Evolutionary conservation across 2,329 filamentous ascomycete species (phyloP).

Genomic region (Penicillium sp.): DNA sequence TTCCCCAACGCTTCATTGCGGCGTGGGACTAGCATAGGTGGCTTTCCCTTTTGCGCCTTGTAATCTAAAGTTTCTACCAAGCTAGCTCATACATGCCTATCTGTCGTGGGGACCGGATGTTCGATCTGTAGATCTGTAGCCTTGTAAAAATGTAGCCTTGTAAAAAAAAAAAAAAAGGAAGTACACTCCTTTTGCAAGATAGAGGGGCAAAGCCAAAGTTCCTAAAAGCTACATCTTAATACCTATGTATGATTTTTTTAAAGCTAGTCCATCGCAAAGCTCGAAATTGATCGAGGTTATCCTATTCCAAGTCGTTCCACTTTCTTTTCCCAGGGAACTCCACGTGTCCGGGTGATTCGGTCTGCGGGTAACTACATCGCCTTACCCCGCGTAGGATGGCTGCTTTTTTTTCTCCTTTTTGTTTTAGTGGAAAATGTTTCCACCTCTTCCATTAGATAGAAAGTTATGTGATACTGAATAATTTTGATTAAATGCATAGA

Average conservation of each 20-base stretch:
- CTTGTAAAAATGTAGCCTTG: background rate
- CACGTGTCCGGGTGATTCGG: background rate
- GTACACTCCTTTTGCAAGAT: background rate
- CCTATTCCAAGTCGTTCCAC: background rate
- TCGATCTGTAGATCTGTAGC: background rate
- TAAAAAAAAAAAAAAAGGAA: background rate
- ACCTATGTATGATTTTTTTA: background rate
- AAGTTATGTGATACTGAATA: too few species aligned
- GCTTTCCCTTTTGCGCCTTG: slow-evolving; percentile 18
- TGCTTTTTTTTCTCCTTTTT: background rate
- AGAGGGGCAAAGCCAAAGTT: background rate
- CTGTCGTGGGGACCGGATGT: background rate
- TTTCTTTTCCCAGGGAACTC: too few species aligned
- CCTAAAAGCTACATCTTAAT: background rate
- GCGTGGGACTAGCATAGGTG: slow-evolving; percentile 9
- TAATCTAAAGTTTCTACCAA: slow-evolving; percentile 29
- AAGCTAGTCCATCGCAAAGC: background rate
- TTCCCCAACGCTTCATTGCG: background rate
- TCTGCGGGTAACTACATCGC: background rate
- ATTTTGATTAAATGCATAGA: background rate
- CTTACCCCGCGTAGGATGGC: background rate
- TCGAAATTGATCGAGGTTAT: background rate
- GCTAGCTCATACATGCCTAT: slow-evolving; percentile 13
- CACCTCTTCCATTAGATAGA: background rate
- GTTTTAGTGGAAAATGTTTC: background rate